Percentiles rank a stretch among this genome's conserved stretches.
phyloP scores from a whole-genome alignment of 2,329 filamentous ascomycete species.

The Penicillium sp. region DNA sequence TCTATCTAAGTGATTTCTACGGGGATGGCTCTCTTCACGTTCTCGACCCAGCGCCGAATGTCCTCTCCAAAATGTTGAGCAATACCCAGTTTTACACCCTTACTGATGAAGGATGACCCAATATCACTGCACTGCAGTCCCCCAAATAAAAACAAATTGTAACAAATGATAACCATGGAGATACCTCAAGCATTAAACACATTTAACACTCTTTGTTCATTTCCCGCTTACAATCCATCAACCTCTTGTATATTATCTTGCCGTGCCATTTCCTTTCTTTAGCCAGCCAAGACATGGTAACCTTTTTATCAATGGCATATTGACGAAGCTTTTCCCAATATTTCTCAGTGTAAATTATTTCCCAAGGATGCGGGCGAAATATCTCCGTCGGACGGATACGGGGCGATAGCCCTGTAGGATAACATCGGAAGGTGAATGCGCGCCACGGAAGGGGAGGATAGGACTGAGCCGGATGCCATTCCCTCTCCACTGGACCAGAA shows the following conservation, averaged over 20 bases:
- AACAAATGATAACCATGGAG: too few species aligned
- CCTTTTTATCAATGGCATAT: neutral
- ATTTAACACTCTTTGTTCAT: too few species aligned
- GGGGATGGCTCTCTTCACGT: too few species aligned
- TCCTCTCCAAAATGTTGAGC: too few species aligned
- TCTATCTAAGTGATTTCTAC: too few species aligned
- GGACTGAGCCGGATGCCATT: neutral
- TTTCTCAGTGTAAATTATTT: neutral
- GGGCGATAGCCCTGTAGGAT: neutral
- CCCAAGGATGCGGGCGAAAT: neutral
- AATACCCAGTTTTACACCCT: too few species aligned
- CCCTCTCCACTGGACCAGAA: neutral
- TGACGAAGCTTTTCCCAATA: neutral
- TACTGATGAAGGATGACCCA: too few species aligned
- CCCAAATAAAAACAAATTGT: too few species aligned
- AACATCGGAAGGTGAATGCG: neutral
- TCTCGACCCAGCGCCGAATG: too few species aligned
- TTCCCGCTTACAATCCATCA: neutral
- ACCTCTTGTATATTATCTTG: neutral
- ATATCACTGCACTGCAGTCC: too few species aligned
- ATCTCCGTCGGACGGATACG: neutral
- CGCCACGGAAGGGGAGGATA: neutral
- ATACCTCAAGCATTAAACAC: too few species aligned
- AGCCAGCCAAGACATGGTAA: neutral
- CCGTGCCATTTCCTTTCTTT: neutral